These are phyloP conservation scores for Scedosporium dehoogii DNA, from an alignment of 2,329 filamentous ascomycete genomes.

Conservation along the genomic window DNA sequence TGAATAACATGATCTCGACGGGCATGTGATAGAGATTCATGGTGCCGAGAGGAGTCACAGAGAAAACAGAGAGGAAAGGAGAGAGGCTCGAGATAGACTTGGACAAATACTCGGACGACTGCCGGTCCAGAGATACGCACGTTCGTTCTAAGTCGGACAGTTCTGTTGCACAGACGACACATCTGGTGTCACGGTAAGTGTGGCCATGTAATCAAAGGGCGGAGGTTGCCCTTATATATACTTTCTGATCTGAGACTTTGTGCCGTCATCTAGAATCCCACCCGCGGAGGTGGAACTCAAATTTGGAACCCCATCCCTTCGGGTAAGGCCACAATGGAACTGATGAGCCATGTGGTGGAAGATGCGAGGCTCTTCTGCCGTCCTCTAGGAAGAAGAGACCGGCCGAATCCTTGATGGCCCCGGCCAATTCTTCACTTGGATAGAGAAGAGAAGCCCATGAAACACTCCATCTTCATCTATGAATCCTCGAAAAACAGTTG, in stretches of 20 bases:
- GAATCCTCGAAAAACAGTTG: too few species aligned
- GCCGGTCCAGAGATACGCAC: background rate
- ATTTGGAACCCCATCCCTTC: background rate
- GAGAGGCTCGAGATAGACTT: background rate
- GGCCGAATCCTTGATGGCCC: too few species aligned
- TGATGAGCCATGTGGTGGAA: too few species aligned
- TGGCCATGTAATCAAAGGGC: background rate
- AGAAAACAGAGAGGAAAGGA: background rate
- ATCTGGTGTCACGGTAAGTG: background rate
- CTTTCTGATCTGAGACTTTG: background rate
- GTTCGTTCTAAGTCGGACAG: background rate
- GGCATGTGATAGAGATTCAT: slow-evolving; percentile 1
- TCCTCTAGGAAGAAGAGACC: too few species aligned
- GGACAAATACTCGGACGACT: background rate
- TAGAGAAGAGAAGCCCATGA: too few species aligned
- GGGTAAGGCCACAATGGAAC: background rate
- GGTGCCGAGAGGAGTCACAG: background rate
- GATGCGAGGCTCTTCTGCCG: too few species aligned
- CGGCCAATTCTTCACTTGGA: too few species aligned
- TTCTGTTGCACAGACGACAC: background rate
- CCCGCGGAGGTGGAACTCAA: background rate
- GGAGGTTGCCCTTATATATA: too few species aligned
- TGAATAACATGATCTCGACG: background rate
- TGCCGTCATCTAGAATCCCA: background rate
- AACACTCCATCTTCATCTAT: too few species aligned